Evolutionary conservation across 2,329 filamentous ascomycete species (phyloP).

Genomic region (Colletotrichum simmondsii): DNA sequence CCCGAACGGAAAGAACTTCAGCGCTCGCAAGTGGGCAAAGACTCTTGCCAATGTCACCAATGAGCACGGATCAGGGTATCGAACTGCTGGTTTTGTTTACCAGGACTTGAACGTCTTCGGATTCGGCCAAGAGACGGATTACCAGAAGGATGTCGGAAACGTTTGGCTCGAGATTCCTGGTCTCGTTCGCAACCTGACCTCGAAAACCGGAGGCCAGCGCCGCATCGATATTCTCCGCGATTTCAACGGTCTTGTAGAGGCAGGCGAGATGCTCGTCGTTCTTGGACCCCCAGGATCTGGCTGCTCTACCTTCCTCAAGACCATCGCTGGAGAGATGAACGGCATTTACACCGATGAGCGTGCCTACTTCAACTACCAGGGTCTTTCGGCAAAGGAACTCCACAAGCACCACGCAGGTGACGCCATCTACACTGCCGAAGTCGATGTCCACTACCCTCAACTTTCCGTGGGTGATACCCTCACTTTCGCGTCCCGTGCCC

Average conservation of each 20-base stretch:
- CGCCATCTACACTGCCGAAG: constrained; percentile 74
- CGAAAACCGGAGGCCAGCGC: constrained; percentile 38
- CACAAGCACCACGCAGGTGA: constrained; percentile 58
- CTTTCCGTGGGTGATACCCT: constrained; percentile 71
- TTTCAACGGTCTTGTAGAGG: constrained; percentile 62
- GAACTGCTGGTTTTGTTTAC: constrained; percentile 49
- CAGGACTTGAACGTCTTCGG: constrained; percentile 56
- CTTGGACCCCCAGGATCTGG: constrained; percentile 64
- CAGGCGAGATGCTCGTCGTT: constrained; percentile 67
- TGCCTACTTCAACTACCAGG: constrained; percentile 33
- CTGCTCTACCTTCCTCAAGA: constrained; percentile 77
- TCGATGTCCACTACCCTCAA: constrained; percentile 71
- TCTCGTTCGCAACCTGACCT: constrained; percentile 45
- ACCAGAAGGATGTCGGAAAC: constrained; percentile 55
- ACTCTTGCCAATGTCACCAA: constrained; percentile 39
- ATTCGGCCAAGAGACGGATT: constrained; percentile 52
- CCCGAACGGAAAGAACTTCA: constrained; percentile 61
- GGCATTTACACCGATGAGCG: constrained; percentile 57
- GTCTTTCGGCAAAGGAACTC: constrained; percentile 28
- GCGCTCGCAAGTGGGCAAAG: constrained; percentile 52
- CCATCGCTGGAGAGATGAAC: constrained; percentile 71
- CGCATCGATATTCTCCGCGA: constrained; percentile 60
- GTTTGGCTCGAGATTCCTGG: constrained; percentile 42
- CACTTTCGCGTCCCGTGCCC: constrained; percentile 67
- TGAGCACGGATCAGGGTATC: constrained; percentile 40